Evolutionary conservation across 257 asterid species (phyloP), one percentile per base, ranked within the genome.

Genomic region (Salvia splendens): DNA sequence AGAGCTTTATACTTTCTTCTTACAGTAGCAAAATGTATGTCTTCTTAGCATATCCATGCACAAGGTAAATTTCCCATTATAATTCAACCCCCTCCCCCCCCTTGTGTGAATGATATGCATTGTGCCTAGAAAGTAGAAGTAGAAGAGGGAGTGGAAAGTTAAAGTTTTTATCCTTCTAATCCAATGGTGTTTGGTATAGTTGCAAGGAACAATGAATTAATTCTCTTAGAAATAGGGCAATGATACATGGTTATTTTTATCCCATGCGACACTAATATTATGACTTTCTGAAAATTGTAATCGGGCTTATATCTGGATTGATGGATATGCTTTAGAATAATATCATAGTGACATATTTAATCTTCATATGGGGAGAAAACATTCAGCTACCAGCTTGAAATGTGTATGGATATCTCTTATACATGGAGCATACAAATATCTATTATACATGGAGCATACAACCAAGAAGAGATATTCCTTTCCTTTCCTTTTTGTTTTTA

Each of bases 1-100:
- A 72, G 73, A 62, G 43, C 60, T 58, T 45, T 51, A 30, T 69
- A 14, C 42, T 28, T 67, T 12, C 41, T 72, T 49, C 10, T 48
- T 55, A 47, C 43, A 63, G 47, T 6, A 40, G 3, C 51, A 68
- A 14, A n/a, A 52, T 15, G 36, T 52, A 56, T 36, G 8, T 8
- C 48, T 0, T 33, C 16, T 51, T 30, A 48, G 54, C 64, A 4
- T 71, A 33, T 46, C 48, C 40, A 30, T 10, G 12, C 42, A 24
- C 49, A 57, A 30, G 51, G 57, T 40, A 30, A 36, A 5, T 60
- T 33, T 35, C 36, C 15, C 28, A 68, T 68, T 6, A 46, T 10
- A 41, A 14, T 15, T 63, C 8, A 1, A n/a, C 30, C 36, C 12
- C 46, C 33, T 50, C 16, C 49, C 20, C 52, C 20, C 14, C 8